Percentiles rank a stretch among this genome's conserved stretches.
Conservation (phyloP, 2,329 filamentous ascomycete genomes). For the Dothideomycetidae sp. region DNA sequence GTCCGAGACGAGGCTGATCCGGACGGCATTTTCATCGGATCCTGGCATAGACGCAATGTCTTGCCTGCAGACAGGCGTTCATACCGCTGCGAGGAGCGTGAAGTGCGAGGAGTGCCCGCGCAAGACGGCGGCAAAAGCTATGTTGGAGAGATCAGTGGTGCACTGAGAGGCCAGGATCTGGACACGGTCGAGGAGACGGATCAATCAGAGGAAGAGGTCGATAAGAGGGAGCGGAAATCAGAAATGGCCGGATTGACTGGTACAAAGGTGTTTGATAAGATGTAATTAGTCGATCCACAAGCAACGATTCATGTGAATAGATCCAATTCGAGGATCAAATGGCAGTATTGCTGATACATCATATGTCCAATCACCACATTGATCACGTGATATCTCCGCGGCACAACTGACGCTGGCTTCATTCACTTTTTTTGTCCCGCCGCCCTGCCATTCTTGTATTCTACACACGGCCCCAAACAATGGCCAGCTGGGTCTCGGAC, state of each 20-base stretch:
- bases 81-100: slow-evolving; percentile 31
- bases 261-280: slow-evolving; percentile 25
- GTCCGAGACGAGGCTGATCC: slow-evolving; percentile 60
- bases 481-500: slow-evolving; percentile 34
- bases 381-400: too few species aligned
- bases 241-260: slow-evolving; percentile 17
- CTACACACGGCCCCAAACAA: too few species aligned
- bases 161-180: slow-evolving; percentile 11
- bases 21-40: slow-evolving; percentile 75
- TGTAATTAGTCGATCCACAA: too few species aligned
- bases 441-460: too few species aligned
- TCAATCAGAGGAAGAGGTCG: slow-evolving; percentile 15
- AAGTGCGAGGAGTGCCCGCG: slow-evolving; percentile 22
- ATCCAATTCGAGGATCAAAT: too few species aligned
- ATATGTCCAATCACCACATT: too few species aligned
- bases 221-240: slow-evolving; percentile 12
- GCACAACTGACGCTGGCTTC: too few species aligned
- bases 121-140: slow-evolving; percentile 32
- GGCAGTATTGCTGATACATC: too few species aligned
- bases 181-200: slow-evolving; percentile 11
- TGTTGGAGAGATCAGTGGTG: slow-evolving; percentile 15
- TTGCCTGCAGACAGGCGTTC: slow-evolving; percentile 23
- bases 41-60: slow-evolving; percentile 70
- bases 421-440: too few species aligned
- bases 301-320: too few species aligned